These are phyloP conservation scores for Neofusicoccum cordaticola DNA, from an alignment of 2,329 filamentous ascomycete species.

Conservation along the genomic window DNA sequence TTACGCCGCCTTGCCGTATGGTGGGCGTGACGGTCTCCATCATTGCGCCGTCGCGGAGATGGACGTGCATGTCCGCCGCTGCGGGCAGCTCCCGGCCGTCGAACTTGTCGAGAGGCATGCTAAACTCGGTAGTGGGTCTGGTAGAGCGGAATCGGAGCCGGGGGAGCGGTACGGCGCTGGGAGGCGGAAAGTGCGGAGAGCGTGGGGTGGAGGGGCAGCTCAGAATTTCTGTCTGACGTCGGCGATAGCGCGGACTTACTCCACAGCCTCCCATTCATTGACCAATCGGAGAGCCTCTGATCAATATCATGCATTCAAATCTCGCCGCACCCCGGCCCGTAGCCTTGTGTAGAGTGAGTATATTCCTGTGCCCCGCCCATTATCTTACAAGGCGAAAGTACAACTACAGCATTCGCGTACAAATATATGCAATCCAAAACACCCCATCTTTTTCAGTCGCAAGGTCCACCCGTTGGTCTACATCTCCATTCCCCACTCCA, in stretches of 20 bases:
- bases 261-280: neutral
- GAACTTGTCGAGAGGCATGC: slow-evolving; percentile 40
- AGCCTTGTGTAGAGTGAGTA: neutral
- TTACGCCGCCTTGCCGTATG: slow-evolving; percentile 51
- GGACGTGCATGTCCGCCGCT: slow-evolving; percentile 52
- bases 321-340: neutral
- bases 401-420: neutral
- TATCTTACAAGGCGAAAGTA: slow-evolving; percentile 2
- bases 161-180: neutral
- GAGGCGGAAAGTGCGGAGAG: neutral
- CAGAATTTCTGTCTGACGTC: neutral
- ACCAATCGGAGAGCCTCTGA: neutral
- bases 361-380: neutral
- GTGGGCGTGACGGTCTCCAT: slow-evolving; percentile 50
- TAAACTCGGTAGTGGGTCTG: too few relatives aligned
- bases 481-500: neutral
- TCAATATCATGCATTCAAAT: neutral
- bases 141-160: neutral
- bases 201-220: neutral
- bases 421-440: neutral
- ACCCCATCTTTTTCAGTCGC: neutral
- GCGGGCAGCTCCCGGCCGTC: slow-evolving; percentile 46
- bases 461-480: neutral
- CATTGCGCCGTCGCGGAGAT: slow-evolving; percentile 53
- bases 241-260: slow-evolving; percentile 2